Percentiles rank a stretch among this genome's conserved stretches.
Conservation (phyloP, 257 asterid genomes). For the Orobanche coerulescens region DNA sequence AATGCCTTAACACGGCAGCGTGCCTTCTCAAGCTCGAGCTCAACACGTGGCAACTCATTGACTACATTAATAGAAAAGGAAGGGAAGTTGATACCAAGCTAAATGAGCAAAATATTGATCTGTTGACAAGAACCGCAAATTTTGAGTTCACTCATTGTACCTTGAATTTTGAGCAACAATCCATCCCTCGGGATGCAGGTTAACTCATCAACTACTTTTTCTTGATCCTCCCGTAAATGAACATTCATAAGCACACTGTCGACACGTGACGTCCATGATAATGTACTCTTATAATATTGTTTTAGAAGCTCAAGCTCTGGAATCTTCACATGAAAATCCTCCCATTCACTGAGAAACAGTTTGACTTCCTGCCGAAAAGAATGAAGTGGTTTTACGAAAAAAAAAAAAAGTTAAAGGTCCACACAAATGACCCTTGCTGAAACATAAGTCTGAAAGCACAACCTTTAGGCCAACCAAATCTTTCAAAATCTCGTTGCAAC, state of each 20-base stretch:
- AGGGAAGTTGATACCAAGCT: slow-evolving; percentile 9
- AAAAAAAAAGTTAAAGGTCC: slow-evolving; percentile 21
- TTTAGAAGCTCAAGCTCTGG: slow-evolving; percentile 72
- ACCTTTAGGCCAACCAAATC: slow-evolving; percentile 55
- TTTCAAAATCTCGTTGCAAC: slow-evolving; percentile 59
- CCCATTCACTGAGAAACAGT: slow-evolving; percentile 47
- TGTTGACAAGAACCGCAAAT: background rate
- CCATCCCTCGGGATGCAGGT: slow-evolving; percentile 61
- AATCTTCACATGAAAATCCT: slow-evolving; percentile 53
- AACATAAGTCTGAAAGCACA: slow-evolving; percentile 25
- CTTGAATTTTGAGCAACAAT: slow-evolving; percentile 54
- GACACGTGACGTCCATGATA: slow-evolving; percentile 66
- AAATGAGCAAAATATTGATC: background rate
- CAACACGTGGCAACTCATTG: slow-evolving; percentile 63
- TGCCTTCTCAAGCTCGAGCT: slow-evolving; percentile 69
- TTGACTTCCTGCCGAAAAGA: slow-evolving; percentile 52
- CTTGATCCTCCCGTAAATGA: slow-evolving; percentile 67
- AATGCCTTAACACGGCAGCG: slow-evolving; percentile 69
- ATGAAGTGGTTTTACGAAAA: slow-evolving; percentile 10
- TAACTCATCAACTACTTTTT: slow-evolving; percentile 55
- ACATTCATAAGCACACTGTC: slow-evolving; percentile 43
- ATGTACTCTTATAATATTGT: slow-evolving; percentile 49
- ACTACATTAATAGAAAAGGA: slow-evolving; percentile 34
- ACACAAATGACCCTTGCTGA: slow-evolving; percentile 14
- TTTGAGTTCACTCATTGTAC: slow-evolving; percentile 27